Base-by-base conservation (phyloP, 2,329 filamentous ascomycete species). In the Penicillium vulpinum region DNA sequence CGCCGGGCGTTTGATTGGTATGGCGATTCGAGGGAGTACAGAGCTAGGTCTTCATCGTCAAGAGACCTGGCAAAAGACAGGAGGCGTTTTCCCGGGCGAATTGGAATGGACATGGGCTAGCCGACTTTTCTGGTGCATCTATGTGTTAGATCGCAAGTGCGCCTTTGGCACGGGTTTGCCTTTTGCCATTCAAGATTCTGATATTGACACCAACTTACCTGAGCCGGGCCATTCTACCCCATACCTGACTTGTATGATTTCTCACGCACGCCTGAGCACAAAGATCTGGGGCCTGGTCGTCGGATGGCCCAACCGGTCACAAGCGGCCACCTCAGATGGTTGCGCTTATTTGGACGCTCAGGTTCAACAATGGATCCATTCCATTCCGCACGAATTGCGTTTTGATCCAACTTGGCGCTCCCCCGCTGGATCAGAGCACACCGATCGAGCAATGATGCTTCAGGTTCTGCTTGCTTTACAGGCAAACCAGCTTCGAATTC, bases 121-220 rank as follows among this genome's bases (percentile, higher is more conserved):
- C 41, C 59, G 71, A 26, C 54, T 82, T 0, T 83, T 82, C 57
- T 83, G 80, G 79, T 80, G 75, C 29, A 78, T 81, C 18, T 83
- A 82, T 52, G 77, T 80, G 0, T 73, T 83, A 0, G 81, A 83
- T 48, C 77, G 80, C 0, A 76, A 80, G 22, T 83, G 79, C 78
- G 81, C 79, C 10, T 81, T 83, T 33, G 80, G 80, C 2, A 82
- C 79, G 0, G 79, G 80, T 13, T 62, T 82, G 21, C 79, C 80
- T 0, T 82, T 81, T 60, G 76, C 76, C 0, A 71, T 83, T 5
- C 72, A 79, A 11, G 80, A 82, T 51, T 73, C 75, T 0, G 80
- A 82, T 47, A 78, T 83, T 57, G 80, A 83, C 48, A 77, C 79
- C 0, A 75, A 77, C 36, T 61, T 82, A 1, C 78, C 78, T 0